Evolutionary conservation across 768 basidiomycete species (phyloP).

Genomic region (Mycena polygramma): DNA sequence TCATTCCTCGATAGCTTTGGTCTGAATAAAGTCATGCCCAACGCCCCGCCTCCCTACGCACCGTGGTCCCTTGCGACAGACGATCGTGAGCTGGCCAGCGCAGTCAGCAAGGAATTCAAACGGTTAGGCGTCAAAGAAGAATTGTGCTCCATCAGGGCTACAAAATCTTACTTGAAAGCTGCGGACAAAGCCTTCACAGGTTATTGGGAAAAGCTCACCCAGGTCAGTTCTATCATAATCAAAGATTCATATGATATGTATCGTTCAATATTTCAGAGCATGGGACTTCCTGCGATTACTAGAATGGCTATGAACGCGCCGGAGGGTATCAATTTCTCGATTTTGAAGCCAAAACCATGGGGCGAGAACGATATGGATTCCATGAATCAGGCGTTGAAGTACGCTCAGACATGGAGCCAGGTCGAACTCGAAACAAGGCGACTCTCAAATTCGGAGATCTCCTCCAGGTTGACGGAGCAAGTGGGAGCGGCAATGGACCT

Average conservation of each 20-base stretch:
- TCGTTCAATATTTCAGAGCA: background rate
- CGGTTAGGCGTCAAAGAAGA: slow-evolving; percentile 42
- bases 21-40: background rate
- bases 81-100: slow-evolving; percentile 39
- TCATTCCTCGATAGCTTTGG: slow-evolving; percentile 41
- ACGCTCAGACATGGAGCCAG: background rate
- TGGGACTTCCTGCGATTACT: background rate
- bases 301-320: slow-evolving; percentile 5
- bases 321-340: slow-evolving; percentile 7
- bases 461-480: background rate
- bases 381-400: slow-evolving; percentile 2
- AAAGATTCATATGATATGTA: too few species aligned
- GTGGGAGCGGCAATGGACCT: slow-evolving; percentile 2
- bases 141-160: slow-evolving; percentile 43
- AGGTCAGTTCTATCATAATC: too few species aligned
- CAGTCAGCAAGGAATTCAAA: slow-evolving; percentile 46
- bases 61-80: slow-evolving; percentile 35
- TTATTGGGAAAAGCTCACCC: background rate
- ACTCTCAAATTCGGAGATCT: slow-evolving; percentile 3
- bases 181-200: background rate
- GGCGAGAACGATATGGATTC: background rate
- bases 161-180: slow-evolving; percentile 12
- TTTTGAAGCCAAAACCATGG: slow-evolving; percentile 6
- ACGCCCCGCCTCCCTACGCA: slow-evolving; percentile 18
- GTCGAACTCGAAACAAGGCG: slow-evolving; percentile 3